phyloP scores from a whole-genome alignment of 257 asterid species.

The Scutellaria barbata region DNA sequence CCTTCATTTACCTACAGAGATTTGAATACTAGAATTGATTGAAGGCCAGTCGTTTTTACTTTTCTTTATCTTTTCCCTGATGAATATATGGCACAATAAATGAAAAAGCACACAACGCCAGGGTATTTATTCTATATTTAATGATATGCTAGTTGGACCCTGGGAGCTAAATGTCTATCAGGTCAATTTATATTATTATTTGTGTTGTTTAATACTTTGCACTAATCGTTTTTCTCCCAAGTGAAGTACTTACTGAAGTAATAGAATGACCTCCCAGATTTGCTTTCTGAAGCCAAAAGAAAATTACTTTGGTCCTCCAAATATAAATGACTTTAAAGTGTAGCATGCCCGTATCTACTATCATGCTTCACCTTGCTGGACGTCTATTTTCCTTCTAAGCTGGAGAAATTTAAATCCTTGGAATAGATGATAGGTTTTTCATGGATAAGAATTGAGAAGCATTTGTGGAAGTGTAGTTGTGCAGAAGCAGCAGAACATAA shows the following conservation, averaged over 20 bases:
- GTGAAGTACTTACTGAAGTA: neutral
- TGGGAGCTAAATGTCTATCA: neutral
- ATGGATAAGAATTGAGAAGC: neutral
- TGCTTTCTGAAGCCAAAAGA: slow-evolving; percentile 8
- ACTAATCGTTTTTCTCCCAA: neutral
- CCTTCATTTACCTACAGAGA: too few relatives aligned
- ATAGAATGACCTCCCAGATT: neutral
- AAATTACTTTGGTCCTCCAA: slow-evolving; percentile 1
- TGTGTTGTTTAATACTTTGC: neutral
- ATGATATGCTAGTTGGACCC: neutral
- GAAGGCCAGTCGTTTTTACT: neutral
- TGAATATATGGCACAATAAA: neutral
- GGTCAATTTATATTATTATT: neutral
- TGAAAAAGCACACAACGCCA: neutral
- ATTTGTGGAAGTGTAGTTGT: neutral
- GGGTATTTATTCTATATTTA: neutral
- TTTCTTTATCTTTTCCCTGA: neutral
- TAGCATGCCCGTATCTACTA: neutral
- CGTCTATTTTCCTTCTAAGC: slow-evolving; percentile 1
- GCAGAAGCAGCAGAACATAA: neutral
- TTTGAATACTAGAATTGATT: neutral
- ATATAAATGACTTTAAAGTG: neutral
- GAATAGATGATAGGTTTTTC: neutral
- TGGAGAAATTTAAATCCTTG: slow-evolving; percentile 3
- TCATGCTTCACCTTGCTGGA: neutral